phyloP scores from a whole-genome alignment of 2,329 filamentous ascomycete species.

The Tolypocladium nubicola region DNA sequence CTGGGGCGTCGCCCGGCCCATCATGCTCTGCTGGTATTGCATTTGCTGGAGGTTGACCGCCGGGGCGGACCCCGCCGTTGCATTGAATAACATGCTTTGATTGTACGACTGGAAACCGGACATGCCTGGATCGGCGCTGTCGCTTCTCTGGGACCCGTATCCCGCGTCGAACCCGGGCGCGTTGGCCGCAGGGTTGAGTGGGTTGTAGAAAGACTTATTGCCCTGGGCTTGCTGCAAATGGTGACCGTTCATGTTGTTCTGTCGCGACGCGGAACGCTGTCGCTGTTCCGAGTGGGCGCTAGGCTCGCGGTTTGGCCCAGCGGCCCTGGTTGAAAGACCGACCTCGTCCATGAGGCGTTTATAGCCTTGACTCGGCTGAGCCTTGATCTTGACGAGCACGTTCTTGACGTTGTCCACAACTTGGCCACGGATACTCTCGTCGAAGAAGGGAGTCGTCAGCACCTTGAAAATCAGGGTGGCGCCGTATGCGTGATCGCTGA shows the following conservation, averaged over 20 bases:
- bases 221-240: conserved; percentile 29
- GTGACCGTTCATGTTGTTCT: conserved; percentile 35
- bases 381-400: conserved; percentile 82
- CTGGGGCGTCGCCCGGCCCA: conserved; percentile 40
- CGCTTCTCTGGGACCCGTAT: conserved; percentile 40
- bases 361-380: conserved; percentile 89
- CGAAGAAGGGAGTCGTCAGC: conserved; percentile 92
- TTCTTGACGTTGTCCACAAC: conserved; percentile 88
- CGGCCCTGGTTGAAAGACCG: conserved; percentile 62
- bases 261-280: conserved; percentile 45
- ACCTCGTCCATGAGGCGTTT: conserved; percentile 99
- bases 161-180: conserved; percentile 38
- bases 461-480: conserved; percentile 98
- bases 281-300: conserved; percentile 36
- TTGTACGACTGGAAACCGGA: conserved; percentile 39
- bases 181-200: conserved; percentile 29
- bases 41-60: conserved; percentile 41
- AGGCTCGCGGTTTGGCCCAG: conserved; percentile 31
- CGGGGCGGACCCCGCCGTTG: conserved; percentile 30
- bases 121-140: conserved; percentile 39
- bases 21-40: conserved; percentile 49
- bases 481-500: conserved; percentile 84
- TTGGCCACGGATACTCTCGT: conserved; percentile 77
- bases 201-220: conserved; percentile 43
- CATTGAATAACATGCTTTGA: conserved; percentile 41